Evolutionary conservation across 768 basidiomycete species (phyloP), one percentile per base, ranked within the genome.

Genomic region (Suillus subaureus): DNA sequence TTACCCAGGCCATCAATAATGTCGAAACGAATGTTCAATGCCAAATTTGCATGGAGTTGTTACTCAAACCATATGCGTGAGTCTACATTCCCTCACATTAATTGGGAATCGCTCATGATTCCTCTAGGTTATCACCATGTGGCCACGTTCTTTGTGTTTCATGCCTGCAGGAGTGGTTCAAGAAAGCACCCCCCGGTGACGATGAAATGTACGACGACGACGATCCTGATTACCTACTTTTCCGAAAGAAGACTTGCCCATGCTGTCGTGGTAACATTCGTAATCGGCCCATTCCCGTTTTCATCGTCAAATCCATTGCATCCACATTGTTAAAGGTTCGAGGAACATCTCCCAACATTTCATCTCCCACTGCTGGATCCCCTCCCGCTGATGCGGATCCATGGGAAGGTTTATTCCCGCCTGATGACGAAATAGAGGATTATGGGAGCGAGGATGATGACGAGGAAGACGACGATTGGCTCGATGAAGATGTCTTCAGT

Each of bases 91-190:
- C 43, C 6, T 61, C 8, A 9, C 26, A 39, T 58, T 54, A 8
- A 49, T 47, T 11, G 11, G 18, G 55, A 16, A 43, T 49, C 15
- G 57, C 69, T 66, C 28, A 69, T 69, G 57, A 69, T 62, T 28
- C 23, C 18, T 23, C 47, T 61, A 91, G 91, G 2, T 80, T 92
- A 52, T 84, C 89, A 1, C 91, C 91, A 0, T 93, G 91, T 70
- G 91, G 91, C 1, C 91, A 93, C 69, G 83, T 90, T n/a, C 79
- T 90, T n/a, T 93, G 91, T 64, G 81, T 89, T 33, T 69, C 71
- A 3, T 93, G 91, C 69, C 84, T 93, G 11, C 88, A 90, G 74
- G 86, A 88, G 69, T 93, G 91, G 91, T 93, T 93, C 77, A 84
- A 86, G 65, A 83, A 85, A 61, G 89, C 90, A 4, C 90, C 90